Conservation (phyloP, 768 basidiomycete species). For the button mushroom (Agaricus bisporus) region DNA sequence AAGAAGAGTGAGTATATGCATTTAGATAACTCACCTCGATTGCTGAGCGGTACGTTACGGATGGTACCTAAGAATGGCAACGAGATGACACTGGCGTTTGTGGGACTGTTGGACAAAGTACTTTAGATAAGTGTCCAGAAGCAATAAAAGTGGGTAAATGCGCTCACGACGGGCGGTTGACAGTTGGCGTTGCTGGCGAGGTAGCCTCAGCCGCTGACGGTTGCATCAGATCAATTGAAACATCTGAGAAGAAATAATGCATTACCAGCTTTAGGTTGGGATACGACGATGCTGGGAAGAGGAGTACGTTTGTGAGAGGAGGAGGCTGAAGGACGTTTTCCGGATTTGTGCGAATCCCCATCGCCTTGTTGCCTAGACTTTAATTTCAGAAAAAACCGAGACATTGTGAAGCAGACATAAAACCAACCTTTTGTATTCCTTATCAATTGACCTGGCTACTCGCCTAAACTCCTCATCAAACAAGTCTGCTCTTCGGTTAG, state of each 20-base stretch:
- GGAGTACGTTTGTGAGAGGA: not conserved
- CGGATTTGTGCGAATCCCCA: conserved; percentile 3
- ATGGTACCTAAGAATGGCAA: conserved; percentile 43
- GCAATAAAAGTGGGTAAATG: not conserved
- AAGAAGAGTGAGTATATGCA: conserved; percentile 5
- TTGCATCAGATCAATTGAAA: not conserved
- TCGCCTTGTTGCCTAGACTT: conserved; percentile 4
- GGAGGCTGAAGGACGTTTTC: conserved; percentile 5
- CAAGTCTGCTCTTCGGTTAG: conserved; percentile 24
- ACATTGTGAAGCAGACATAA: not conserved
- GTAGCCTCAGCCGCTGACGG: not conserved
- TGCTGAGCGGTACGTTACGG: conserved; percentile 38
- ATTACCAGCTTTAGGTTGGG: conserved; percentile 5
- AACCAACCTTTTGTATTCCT: conserved; percentile 31
- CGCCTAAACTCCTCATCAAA: conserved; percentile 39
- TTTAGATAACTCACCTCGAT: conserved; percentile 31
- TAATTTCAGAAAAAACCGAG: not conserved
- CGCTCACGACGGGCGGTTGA: conserved; percentile 3
- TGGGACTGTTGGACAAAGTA: conserved; percentile 30
- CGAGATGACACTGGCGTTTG: conserved; percentile 41
- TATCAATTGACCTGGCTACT: conserved; percentile 34
- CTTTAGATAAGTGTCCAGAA: conserved; percentile 7
- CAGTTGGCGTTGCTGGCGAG: conserved; percentile 2
- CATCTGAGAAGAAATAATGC: not conserved
- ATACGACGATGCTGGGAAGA: conserved; percentile 5